These are phyloP conservation scores for Starmerella bombi DNA, from an alignment of 805 yeast genomes.

Conservation along the genomic window DNA sequence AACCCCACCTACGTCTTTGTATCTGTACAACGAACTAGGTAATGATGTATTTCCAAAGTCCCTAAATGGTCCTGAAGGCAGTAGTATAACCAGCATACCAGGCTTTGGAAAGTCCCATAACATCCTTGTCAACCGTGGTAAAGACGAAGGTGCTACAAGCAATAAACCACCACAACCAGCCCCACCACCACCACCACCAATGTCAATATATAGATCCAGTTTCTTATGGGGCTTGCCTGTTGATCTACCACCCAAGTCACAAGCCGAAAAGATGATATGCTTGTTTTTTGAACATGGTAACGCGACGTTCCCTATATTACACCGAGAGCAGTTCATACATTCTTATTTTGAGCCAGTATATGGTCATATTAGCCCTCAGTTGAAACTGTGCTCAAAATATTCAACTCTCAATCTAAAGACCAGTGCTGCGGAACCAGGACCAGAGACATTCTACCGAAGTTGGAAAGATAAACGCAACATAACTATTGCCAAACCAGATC, in stretches of 20 bases:
- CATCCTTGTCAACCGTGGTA: neutral
- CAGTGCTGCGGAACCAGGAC: slow-evolving; percentile 15
- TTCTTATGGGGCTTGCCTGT: slow-evolving; percentile 6
- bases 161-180: neutral
- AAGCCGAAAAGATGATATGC: slow-evolving; percentile 53
- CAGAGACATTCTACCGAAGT: slow-evolving; percentile 17
- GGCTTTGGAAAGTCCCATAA: neutral
- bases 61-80: too few species aligned
- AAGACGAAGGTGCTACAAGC: neutral
- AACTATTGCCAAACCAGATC: slow-evolving; percentile 15
- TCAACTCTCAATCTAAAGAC: slow-evolving; percentile 8
- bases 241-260: slow-evolving; percentile 49
- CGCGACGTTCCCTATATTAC: slow-evolving; percentile 71
- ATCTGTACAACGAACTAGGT: too few species aligned
- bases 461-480: slow-evolving; percentile 14
- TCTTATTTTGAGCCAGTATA: slow-evolving; percentile 65
- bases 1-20: too few species aligned
- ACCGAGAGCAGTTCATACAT: slow-evolving; percentile 60
- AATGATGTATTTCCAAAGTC: too few species aligned
- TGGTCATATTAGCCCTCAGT: slow-evolving; percentile 45
- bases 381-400: slow-evolving; percentile 35
- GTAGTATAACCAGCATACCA: too few species aligned
- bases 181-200: too few species aligned
- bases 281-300: slow-evolving; percentile 68
- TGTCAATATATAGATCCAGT: too few species aligned